Base-by-base conservation (phyloP, 2,329 filamentous ascomycete species). In the Clarireedia hainanense region DNA sequence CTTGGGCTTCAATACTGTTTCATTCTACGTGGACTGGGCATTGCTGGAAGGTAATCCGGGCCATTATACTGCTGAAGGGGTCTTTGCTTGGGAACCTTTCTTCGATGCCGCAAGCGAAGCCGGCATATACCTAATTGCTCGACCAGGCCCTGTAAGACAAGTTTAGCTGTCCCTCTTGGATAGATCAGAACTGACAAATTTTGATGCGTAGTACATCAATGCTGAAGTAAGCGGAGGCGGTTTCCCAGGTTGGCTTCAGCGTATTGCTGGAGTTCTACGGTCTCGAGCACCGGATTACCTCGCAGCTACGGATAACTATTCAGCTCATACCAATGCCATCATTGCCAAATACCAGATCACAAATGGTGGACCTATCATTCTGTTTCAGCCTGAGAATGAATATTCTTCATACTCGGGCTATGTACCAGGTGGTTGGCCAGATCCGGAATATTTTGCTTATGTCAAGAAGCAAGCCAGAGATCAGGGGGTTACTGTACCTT, bases 301-400 rank as follows among this genome's bases (percentile, higher is more conserved):
- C 5, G 73, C 79, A 24, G 80, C 87, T 0, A 91, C 86, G 0
- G 77, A 88, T 52, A 81, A 83, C 75, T 86, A 75, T 58, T 71
- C 68, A 2, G 60, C 63, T 23, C 75, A 81, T 7, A 77, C 91
- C 49, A 80, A 79, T 26, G 75, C 76, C 12, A 81, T 84, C 7
- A 85, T 95, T 61, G 86, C 88, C 4, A 80, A 83, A 54, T 83
- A 81, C 0, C 88, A 94, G 64, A 91, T 95, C 64, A 92, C 88
- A 1, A 88, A 91, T 52, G 89, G 87, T 0, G 89, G 89, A 0
- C 88, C 88, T 0, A 78, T 95, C 6, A 89, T 95, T 58, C 72
- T 92, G 1, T 78, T 87, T 43, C 89, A 95, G 68, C 85, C 87
- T 0, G 89, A 95, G 68, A 95, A 94, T 60, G 89, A 94, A 68